Conservation (phyloP, 805 yeast species). For the Priceomyces melissophilus region DNA sequence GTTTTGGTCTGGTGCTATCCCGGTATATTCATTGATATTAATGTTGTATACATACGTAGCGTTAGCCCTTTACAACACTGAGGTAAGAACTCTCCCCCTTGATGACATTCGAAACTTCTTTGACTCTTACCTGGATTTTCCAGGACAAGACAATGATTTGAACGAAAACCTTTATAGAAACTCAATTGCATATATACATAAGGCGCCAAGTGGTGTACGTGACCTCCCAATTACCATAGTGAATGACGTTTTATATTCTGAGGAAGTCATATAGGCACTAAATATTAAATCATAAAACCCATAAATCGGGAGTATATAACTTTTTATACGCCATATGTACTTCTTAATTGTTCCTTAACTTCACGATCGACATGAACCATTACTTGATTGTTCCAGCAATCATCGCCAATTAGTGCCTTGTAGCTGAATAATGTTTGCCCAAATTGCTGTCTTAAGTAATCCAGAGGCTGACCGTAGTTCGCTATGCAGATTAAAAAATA, state of each 20-base stretch:
- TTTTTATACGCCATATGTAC: conserved; percentile 13
- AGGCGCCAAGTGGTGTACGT: conserved; percentile 79
- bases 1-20: conserved; percentile 86
- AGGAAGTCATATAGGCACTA: conserved; percentile 1
- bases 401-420: conserved; percentile 44
- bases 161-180: conserved; percentile 7
- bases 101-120: conserved; percentile 61
- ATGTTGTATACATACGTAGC: conserved; percentile 74
- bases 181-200: conserved; percentile 41
- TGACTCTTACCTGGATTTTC: conserved; percentile 56
- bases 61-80: conserved; percentile 71
- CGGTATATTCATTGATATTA: conserved; percentile 63
- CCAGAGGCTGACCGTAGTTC: conserved; percentile 49
- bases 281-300: neutral
- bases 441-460: conserved; percentile 41
- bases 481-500: conserved; percentile 59
- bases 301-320: neutral
- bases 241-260: conserved; percentile 56
- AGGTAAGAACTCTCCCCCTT: conserved; percentile 59
- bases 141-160: conserved; percentile 10
- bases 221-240: conserved; percentile 76
- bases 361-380: conserved; percentile 30
- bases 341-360: conserved; percentile 18
- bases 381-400: conserved; percentile 29
- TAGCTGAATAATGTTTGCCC: conserved; percentile 44